Evolutionary conservation across 768 basidiomycete genomes (phyloP).

Genomic region (Boletus barrowsii): DNA sequence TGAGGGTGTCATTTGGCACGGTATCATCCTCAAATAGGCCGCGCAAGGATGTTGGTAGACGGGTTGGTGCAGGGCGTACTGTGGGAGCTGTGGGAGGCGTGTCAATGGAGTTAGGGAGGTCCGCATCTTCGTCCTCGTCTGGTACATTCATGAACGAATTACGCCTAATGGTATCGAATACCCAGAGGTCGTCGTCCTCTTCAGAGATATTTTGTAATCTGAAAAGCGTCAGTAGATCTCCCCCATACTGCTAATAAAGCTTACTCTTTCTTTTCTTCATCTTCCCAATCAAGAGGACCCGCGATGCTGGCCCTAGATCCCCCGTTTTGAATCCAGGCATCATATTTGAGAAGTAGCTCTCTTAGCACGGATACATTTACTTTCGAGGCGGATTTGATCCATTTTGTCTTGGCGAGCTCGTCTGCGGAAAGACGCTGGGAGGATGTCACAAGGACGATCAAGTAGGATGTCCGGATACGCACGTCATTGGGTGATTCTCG

Average conservation of each 20-base stretch:
- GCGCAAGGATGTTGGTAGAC: conserved; percentile 75
- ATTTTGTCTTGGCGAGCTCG: conserved; percentile 81
- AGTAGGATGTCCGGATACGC: conserved; percentile 20
- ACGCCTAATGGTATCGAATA: conserved; percentile 70
- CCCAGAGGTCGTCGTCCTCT: conserved; percentile 53
- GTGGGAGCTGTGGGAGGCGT: conserved; percentile 37
- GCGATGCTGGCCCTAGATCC: conserved; percentile 78
- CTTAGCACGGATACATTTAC: conserved; percentile 63
- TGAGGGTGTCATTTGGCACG: conserved; percentile 40
- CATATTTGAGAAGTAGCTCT: conserved; percentile 78
- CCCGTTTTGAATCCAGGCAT: conserved; percentile 63
- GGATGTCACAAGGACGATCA: conserved; percentile 5
- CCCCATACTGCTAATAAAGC: background rate
- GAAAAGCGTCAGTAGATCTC: conserved; percentile 6
- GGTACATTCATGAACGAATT: conserved; percentile 29
- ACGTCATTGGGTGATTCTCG: conserved; percentile 80
- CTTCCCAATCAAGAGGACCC: conserved; percentile 69
- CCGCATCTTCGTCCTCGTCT: conserved; percentile 25
- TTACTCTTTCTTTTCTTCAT: conserved; percentile 58
- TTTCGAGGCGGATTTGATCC: conserved; percentile 81
- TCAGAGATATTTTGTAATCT: conserved; percentile 21
- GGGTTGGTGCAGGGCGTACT: conserved; percentile 47
- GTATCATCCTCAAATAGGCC: conserved; percentile 68
- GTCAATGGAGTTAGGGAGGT: conserved; percentile 13
- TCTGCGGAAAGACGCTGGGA: conserved; percentile 82